Conservation (phyloP, 2,329 filamentous ascomycete genomes). For the Aspergillus floridensis region DNA sequence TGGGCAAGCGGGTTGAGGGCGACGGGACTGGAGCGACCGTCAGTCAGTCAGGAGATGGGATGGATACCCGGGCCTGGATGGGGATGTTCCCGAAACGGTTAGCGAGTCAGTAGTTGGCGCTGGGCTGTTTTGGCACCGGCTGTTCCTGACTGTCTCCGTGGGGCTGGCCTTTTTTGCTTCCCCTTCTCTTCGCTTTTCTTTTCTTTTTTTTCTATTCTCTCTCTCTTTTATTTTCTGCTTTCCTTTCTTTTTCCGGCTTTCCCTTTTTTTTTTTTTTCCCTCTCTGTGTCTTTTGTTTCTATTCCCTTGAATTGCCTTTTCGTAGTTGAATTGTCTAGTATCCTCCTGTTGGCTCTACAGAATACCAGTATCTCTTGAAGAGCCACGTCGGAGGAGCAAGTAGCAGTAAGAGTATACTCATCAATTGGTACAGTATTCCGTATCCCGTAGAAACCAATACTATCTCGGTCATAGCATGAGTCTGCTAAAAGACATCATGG, state of each 20-base stretch:
- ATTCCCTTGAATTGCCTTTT: background rate
- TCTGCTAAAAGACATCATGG: background rate
- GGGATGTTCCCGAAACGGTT: constrained; percentile 13
- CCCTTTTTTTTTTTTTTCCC: background rate
- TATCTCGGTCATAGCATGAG: background rate
- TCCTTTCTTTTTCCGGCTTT: background rate
- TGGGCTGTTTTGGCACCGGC: constrained; percentile 15
- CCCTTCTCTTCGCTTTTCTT: constrained; percentile 5
- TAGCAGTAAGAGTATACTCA: background rate
- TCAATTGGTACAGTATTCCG: background rate
- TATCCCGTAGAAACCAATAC: background rate
- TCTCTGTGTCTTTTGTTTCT: background rate
- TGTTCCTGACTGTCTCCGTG: constrained; percentile 19
- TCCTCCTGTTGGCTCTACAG: background rate
- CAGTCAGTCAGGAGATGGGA: constrained; percentile 17
- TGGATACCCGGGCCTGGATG: background rate
- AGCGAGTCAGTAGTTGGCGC: constrained; percentile 8
- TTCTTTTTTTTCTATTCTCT: background rate
- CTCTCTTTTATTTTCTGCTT: constrained; percentile 1
- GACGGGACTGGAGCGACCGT: background rate
- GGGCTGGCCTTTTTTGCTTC: constrained; percentile 9
- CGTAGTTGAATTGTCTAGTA: background rate
- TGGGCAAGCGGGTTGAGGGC: background rate
- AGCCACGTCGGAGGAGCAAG: background rate
- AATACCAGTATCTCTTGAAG: background rate